Conservation (phyloP, 257 asterid species). For the Ajuga chamaepitys region DNA sequence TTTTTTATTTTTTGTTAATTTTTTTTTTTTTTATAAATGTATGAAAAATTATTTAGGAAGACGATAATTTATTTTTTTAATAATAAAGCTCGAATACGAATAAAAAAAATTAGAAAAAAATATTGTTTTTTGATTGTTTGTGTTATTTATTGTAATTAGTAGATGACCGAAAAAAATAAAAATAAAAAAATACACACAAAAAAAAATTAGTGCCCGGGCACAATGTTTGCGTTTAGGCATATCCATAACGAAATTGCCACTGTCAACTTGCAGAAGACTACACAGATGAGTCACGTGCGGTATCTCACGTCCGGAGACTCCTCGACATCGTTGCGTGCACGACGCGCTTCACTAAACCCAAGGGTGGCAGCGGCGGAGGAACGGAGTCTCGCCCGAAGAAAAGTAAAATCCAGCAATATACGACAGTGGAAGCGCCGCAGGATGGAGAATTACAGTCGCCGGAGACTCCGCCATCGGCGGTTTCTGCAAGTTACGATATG, state of each 20-base stretch:
- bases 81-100: too few species aligned
- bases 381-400: conserved; percentile 48
- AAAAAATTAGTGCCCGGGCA: too few species aligned
- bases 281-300: conserved; percentile 62
- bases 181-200: too few species aligned
- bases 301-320: conserved; percentile 82
- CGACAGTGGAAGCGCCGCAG: conserved; percentile 31
- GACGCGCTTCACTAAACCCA: conserved; percentile 82
- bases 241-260: conserved; percentile 51
- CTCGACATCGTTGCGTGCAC: conserved; percentile 96
- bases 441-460: conserved; percentile 49
- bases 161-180: too few species aligned
- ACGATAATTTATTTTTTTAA: too few species aligned
- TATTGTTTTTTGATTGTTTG: too few species aligned
- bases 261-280: conserved; percentile 65
- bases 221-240: too few species aligned
- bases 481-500: conserved; percentile 69
- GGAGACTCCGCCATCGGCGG: conserved; percentile 40
- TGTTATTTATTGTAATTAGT: too few species aligned
- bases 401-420: conserved; percentile 32
- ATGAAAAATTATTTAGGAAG: too few species aligned
- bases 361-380: conserved; percentile 32
- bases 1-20: too few species aligned
- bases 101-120: too few species aligned
- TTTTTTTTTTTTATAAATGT: too few species aligned